Conservation (phyloP, 768 basidiomycete species). For the Podaxis mareebaensis region DNA sequence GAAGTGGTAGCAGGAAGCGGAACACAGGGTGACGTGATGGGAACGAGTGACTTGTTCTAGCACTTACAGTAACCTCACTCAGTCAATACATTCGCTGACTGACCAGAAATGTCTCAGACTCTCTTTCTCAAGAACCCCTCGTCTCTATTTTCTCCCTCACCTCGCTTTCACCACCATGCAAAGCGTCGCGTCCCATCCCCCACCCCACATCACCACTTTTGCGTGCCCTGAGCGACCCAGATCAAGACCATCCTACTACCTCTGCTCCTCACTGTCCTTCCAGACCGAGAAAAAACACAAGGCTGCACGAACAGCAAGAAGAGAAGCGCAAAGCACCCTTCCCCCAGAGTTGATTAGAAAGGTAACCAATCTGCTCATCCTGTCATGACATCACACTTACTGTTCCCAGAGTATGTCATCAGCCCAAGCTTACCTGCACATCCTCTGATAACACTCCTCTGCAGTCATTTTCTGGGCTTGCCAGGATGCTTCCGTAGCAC, state of each 20-base stretch:
- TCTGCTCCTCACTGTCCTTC: neutral
- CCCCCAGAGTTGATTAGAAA: constrained; percentile 4
- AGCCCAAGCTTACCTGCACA: neutral
- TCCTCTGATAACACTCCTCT: neutral
- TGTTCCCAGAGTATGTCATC: neutral
- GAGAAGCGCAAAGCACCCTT: neutral
- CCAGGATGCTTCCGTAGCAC: neutral
- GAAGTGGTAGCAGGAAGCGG: neutral
- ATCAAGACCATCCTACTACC: neutral
- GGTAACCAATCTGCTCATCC: neutral
- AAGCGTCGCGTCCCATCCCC: neutral
- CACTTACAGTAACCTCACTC: neutral
- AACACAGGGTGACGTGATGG: constrained; percentile 16
- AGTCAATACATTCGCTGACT: neutral
- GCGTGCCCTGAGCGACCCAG: neutral
- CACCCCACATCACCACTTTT: neutral
- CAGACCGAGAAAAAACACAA: neutral
- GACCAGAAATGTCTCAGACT: neutral
- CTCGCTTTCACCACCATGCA: neutral
- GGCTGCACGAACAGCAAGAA: neutral
- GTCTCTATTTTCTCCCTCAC: neutral
- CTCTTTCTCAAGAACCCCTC: neutral
- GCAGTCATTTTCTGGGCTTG: constrained; percentile 23
- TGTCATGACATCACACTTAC: neutral
- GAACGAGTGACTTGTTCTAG: neutral